A percentile compares a stretch with the other conserved stretches of the same genome.
phyloP scores from a whole-genome alignment of 83 land plant genomes.

The Thuja plicata region DNA sequence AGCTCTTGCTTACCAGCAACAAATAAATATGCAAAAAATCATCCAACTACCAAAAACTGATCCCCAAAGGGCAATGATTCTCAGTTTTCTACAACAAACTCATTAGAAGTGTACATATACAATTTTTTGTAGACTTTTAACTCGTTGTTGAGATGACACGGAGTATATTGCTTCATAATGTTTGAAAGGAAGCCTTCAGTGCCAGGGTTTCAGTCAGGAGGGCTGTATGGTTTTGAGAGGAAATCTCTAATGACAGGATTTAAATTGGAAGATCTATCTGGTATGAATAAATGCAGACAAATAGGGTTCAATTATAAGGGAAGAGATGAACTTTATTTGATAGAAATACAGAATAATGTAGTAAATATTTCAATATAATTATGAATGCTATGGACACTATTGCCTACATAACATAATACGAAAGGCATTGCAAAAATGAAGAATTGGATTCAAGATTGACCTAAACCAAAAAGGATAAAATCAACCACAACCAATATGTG shows the following conservation, averaged over 20 bases:
- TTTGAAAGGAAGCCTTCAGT: not conserved
- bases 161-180: not conserved
- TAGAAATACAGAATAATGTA: constrained; percentile 1
- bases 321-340: constrained; percentile 6
- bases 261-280: not conserved
- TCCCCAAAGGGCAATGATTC: constrained; percentile 4
- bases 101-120: not conserved
- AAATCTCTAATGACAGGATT: not conserved
- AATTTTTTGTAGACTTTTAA: not conserved
- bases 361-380: constrained; percentile 13
- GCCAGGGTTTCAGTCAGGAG: not conserved
- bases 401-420: constrained; percentile 4
- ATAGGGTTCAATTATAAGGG: not conserved
- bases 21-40: constrained; percentile 6
- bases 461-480: constrained; percentile 8
- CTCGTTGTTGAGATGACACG: constrained; percentile 5
- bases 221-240: not conserved
- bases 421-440: constrained; percentile 8
- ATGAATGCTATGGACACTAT: not conserved
- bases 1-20: constrained; percentile 6
- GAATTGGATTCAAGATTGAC: not conserved
- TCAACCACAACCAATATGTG: not conserved
- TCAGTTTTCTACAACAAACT: constrained; percentile 2
- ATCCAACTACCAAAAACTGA: not conserved
- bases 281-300: not conserved